Evolutionary conservation across 176 grass and related monocot species (phyloP).

Genomic region (Tillandsia fasciculata): DNA sequence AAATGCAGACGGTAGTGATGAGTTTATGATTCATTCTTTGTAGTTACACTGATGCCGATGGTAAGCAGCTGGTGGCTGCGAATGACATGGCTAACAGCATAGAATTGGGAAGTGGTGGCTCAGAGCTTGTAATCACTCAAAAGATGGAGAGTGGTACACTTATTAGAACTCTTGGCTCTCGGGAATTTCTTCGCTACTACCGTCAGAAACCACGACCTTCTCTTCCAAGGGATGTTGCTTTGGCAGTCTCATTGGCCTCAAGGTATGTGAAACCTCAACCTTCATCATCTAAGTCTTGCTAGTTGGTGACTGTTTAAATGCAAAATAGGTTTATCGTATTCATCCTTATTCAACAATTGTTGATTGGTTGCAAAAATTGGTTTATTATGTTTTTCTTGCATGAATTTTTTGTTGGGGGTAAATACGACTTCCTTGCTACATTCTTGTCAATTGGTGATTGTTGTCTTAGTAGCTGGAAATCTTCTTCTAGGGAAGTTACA

Average conservation of each 20-base stretch:
- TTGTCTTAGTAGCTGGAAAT: no score
- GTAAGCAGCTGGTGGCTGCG: slow-evolving; percentile 53
- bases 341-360: no score
- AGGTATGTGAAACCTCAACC: slow-evolving; percentile 29
- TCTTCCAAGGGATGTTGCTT: slow-evolving; percentile 41
- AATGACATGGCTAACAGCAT: slow-evolving; percentile 36
- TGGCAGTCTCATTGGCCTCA: slow-evolving; percentile 65
- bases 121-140: slow-evolving; percentile 65
- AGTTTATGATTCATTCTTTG: background rate
- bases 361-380: no score
- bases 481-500: no score
- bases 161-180: slow-evolving; percentile 57
- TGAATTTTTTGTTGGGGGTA: no score
- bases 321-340: background rate
- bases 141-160: slow-evolving; percentile 51
- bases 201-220: slow-evolving; percentile 82
- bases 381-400: no score
- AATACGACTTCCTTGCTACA: no score
- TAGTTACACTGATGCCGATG: slow-evolving; percentile 75
- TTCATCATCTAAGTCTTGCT: background rate
- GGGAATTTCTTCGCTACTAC: slow-evolving; percentile 82
- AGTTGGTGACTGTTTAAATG: background rate
- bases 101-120: slow-evolving; percentile 68
- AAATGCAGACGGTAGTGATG: background rate
- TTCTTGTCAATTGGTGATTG: no score